Evolutionary conservation across 2,329 filamentous ascomycete species (phyloP).

Genomic region (Rutstroemia sydowiana): DNA sequence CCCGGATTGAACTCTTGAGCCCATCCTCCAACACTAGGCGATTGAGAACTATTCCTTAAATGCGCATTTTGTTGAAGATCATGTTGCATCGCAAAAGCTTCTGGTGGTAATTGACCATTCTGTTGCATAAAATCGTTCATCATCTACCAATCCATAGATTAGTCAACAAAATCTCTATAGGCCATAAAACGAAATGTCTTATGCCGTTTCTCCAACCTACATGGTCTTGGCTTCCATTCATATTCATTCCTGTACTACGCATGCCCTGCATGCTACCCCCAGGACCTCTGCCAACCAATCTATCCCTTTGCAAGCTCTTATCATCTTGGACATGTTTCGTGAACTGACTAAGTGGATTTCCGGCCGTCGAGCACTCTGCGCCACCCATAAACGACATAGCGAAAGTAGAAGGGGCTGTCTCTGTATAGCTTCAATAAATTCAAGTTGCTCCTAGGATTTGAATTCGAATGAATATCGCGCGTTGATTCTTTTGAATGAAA

Average conservation of each 20-base stretch:
- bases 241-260: constrained; percentile 51
- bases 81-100: constrained; percentile 30
- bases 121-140: constrained; percentile 91
- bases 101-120: constrained; percentile 49
- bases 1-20: constrained; percentile 56
- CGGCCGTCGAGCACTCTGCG: constrained; percentile 92
- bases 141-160: constrained; percentile 51
- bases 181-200: not conserved
- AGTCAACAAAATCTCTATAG: constrained; percentile 1
- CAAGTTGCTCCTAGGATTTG: not conserved
- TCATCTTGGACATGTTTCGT: constrained; percentile 96
- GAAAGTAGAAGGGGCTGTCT: not conserved
- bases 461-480: not conserved
- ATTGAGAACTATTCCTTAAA: constrained; percentile 24
- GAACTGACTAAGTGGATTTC: constrained; percentile 94
- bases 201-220: constrained; percentile 32
- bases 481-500: not conserved
- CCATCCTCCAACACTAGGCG: constrained; percentile 44
- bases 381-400: constrained; percentile 92
- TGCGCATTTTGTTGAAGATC: constrained; percentile 23
- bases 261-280: constrained; percentile 68
- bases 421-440: not conserved
- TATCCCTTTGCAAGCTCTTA: constrained; percentile 86
- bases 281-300: constrained; percentile 69
- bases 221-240: constrained; percentile 58